Conservation (phyloP, 1,284 basidiomycete species). For the Tylopilus sp. region DNA sequence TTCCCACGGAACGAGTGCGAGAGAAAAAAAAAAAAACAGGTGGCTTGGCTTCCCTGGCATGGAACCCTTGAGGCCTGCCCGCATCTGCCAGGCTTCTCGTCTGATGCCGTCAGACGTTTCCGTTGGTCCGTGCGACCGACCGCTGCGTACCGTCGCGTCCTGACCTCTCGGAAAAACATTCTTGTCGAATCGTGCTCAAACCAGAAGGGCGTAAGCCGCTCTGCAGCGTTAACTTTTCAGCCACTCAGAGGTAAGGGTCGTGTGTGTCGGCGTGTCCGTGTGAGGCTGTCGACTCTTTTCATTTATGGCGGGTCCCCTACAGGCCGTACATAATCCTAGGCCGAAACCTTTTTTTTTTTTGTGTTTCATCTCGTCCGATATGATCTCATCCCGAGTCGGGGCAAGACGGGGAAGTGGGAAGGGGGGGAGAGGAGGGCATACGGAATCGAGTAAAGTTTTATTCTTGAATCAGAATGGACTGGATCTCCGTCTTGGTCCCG, state of each 20-base stretch:
- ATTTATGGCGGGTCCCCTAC: neutral
- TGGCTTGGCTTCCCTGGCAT: neutral
- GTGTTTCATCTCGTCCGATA: constrained; percentile 2
- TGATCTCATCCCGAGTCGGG: neutral
- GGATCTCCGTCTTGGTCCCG: constrained; percentile 12
- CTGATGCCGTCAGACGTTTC: constrained; percentile 1
- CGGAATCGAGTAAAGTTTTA: neutral
- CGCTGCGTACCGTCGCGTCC: neutral
- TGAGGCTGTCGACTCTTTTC: constrained; percentile 6
- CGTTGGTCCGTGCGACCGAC: neutral
- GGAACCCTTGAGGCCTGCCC: neutral
- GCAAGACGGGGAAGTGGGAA: too few relatives aligned
- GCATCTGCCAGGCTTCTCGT: constrained; percentile 1
- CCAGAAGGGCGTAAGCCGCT: constrained; percentile 5
- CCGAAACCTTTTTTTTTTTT: neutral
- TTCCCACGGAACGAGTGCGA: neutral
- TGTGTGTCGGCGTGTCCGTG: neutral
- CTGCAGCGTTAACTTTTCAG: neutral
- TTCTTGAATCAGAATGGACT: constrained; percentile 5
- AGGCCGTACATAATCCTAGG: neutral
- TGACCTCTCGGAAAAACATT: neutral
- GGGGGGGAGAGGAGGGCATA: neutral
- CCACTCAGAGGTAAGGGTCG: neutral
- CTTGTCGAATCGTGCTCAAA: neutral
- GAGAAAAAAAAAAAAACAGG: neutral